Evolutionary conservation across 192 early-diverging fungal genomes (phyloP), one percentile per base, ranked within the genome.

Genomic region (Coemansia pectinata): DNA sequence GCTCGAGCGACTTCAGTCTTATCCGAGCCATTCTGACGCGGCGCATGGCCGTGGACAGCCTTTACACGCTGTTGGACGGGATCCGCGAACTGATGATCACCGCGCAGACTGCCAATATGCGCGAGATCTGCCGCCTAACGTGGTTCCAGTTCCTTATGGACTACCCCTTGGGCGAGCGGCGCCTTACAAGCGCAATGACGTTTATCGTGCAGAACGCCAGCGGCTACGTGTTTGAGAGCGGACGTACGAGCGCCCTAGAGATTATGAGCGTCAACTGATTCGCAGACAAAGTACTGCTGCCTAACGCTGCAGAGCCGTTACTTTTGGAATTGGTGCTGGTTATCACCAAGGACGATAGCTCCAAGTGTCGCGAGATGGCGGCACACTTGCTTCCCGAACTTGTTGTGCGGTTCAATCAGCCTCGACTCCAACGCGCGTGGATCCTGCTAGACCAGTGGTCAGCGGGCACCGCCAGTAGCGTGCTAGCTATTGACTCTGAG

Each of bases 21-120:
- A 89, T 99, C 59, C 86, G 92, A 19, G 92, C 95, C 5, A 92
- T 99, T 39, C 79, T 99, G 44, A 86, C 89, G 0, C 91, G 93
- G 31, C 89, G 95, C 65, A 89, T 94, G 71, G 83, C 97, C 33
- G 89, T 91, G 38, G 90, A 92, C 10, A 94, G 95, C 70, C 85
- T 99, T 60, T 99, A 98, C 73, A 94, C 96, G 64, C 73, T 98
- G n/a, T 91, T 99, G 90, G 90, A 91, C 62, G 80, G 76, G n/a
- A 84, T 99, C 34, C 76, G 88, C 23, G 74, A 87, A 66, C 87
- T 95, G 66, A 92, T 98, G 90, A 88, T 99, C 39, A 94, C 95
- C 0, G 91, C 89, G 53, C 96, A 97, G 79, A 83, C 85, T 12
- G 77, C 70, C 4, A 87, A 92, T 55, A 86, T 92, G 27, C 90